Evolutionary conservation across 768 basidiomycete genomes (phyloP).

Genomic region (Scleroderma bovista): DNA sequence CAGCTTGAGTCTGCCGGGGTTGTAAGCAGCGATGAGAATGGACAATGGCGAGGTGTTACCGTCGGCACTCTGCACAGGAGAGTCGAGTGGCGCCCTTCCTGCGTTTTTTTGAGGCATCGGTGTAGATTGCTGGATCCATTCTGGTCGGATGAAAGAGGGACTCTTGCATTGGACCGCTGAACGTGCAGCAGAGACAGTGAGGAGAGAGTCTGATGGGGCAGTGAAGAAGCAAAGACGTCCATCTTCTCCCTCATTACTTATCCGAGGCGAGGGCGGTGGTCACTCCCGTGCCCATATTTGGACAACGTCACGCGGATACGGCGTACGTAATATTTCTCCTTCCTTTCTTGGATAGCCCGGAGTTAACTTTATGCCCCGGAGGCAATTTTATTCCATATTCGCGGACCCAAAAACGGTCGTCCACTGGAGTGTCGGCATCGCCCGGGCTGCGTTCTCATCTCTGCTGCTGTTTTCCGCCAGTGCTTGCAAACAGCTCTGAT

Average conservation of each 20-base stretch:
- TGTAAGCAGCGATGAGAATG: not conserved
- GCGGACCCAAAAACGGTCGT: conserved; percentile 19
- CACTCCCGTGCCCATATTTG: not conserved
- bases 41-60: conserved; percentile 33
- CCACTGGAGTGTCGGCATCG: not conserved
- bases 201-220: conserved; percentile 33
- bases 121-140: conserved; percentile 23
- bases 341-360: conserved; percentile 21
- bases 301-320: not conserved
- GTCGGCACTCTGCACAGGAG: conserved; percentile 76
- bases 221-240: conserved; percentile 13
- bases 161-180: conserved; percentile 4
- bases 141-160: not conserved
- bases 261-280: conserved; percentile 8
- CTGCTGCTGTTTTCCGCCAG: not conserved
- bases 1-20: conserved; percentile 22
- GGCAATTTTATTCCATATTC: conserved; percentile 6
- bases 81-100: conserved; percentile 71
- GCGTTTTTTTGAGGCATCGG: conserved; percentile 47
- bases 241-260: conserved; percentile 9
- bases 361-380: conserved; percentile 8
- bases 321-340: not conserved
- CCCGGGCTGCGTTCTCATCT: not conserved
- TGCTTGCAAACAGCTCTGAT: not conserved
- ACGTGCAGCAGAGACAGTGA: conserved; percentile 12